phyloP scores from a whole-genome alignment of 1,284 basidiomycete species.

The Papiliotrema flavescens region DNA sequence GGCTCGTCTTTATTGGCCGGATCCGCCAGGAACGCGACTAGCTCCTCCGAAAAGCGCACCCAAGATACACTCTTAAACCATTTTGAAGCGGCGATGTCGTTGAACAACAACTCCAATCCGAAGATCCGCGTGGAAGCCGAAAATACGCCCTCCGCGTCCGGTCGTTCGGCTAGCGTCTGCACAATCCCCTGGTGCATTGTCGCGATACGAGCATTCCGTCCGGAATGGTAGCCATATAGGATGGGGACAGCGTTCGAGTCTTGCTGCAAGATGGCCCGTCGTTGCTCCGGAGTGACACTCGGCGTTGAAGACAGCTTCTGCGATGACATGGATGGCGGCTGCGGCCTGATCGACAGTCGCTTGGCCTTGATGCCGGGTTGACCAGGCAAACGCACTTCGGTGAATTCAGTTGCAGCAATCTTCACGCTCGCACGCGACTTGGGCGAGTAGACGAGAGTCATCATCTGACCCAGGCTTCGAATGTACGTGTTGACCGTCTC shows the following conservation, averaged over 20 bases:
- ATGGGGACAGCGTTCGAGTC: constrained; percentile 26
- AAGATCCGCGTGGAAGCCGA: constrained; percentile 30
- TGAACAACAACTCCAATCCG: constrained; percentile 31
- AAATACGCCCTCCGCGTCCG: constrained; percentile 15
- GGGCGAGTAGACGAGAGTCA: neutral
- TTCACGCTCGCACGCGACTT: neutral
- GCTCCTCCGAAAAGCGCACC: constrained; percentile 24
- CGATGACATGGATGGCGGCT: neutral
- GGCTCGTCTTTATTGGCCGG: constrained; percentile 21
- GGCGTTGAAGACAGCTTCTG: neutral
- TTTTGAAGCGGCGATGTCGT: constrained; percentile 31
- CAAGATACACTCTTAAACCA: constrained; percentile 25
- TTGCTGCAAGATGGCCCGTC: constrained; percentile 21
- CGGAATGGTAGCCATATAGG: constrained; percentile 33
- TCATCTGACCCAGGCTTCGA: neutral
- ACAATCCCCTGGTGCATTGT: constrained; percentile 30
- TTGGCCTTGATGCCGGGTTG: neutral
- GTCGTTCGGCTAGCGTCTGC: constrained; percentile 10
- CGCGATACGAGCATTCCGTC: constrained; percentile 25
- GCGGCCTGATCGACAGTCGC: neutral
- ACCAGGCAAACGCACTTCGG: constrained; percentile 7
- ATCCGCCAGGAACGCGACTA: constrained; percentile 28
- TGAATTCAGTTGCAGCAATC: constrained; percentile 13
- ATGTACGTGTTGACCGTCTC: constrained; percentile 9
- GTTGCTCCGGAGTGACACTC: neutral